Conservation (phyloP, 2,329 filamentous ascomycete genomes). For the Penicillium sp. region DNA sequence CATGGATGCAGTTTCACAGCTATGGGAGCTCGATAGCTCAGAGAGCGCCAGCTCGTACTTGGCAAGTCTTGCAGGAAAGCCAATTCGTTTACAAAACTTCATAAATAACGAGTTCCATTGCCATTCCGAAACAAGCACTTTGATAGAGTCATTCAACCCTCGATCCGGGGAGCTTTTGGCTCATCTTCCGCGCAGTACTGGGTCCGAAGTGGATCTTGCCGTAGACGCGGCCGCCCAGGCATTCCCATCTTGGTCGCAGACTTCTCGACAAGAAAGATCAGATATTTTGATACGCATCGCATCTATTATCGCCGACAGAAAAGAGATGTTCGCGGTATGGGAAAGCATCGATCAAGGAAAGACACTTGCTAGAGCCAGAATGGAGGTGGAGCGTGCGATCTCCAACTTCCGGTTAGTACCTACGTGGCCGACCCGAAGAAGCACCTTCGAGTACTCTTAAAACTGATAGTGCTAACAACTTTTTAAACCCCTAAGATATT, state of each 20-base stretch:
- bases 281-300: constrained; percentile 18
- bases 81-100: background rate
- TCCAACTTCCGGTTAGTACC: constrained; percentile 21
- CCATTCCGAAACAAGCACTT: background rate
- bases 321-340: constrained; percentile 20
- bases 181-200: constrained; percentile 11
- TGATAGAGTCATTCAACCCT: constrained; percentile 3
- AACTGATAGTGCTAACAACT: background rate
- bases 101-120: background rate
- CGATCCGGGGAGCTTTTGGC: constrained; percentile 2
- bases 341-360: constrained; percentile 25
- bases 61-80: background rate
- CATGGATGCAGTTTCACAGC: background rate
- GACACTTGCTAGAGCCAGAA: constrained; percentile 15
- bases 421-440: background rate
- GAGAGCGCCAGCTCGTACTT: background rate
- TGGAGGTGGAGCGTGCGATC: constrained; percentile 23
- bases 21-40: background rate
- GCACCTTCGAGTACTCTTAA: background rate
- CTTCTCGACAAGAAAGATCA: constrained; percentile 15
- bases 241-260: constrained; percentile 20
- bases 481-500: too few species aligned
- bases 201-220: constrained; percentile 16
- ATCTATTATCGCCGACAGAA: constrained; percentile 11
- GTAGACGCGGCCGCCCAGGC: constrained; percentile 19